Base-by-base conservation (phyloP, 2,329 filamentous ascomycete species). In the Hymenoscyphus repandus region DNA sequence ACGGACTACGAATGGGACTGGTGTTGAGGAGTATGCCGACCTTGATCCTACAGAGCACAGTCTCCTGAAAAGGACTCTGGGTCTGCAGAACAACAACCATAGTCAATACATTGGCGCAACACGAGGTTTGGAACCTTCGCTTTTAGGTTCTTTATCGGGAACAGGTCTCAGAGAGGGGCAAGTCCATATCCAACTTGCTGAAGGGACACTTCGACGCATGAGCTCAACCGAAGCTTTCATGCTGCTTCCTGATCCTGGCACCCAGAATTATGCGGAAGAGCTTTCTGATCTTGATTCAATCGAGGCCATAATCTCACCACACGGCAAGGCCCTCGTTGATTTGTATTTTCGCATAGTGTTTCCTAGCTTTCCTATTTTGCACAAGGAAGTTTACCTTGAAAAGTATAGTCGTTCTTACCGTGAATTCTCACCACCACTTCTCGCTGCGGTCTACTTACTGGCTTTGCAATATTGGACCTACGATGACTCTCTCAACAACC, bases 31-130 rank as follows among this genome's bases (percentile, higher is more conserved):
- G 60, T 83, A 85, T 76, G 80, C 82, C 67, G 83, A 84, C 66
- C 76, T 84, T 56, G 80, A 80, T 53, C 80, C 79, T 32, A 37
- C 44, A 13, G 34, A 37, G 18, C 78, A 79, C 39, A 82, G 79
- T 54, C 73, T 85, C 61, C 74, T 86, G 51, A 83, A 82, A 67
- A 77, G 80, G 64, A 85, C 82, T n/a, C 74, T 92, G 49, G 88
- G 88, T 55, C 76, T 91, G 58, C 86, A 91, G 66, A 74, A 80
- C 62, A 83, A 88, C 66, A 81, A 86, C 51, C 88, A 86, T 68
- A 88, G 85, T 70, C 85, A 88, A 69, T 88, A 90, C 64, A 86
- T 92, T 58, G 88, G 88, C 22, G 80, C 85, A 50, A 91, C 86
- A 41, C 88, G 86, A 49, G 86, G 90, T 58, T 86, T 90, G 63